Conservation (phyloP, 2,329 filamentous ascomycete genomes). For the Xylaria digitata region DNA sequence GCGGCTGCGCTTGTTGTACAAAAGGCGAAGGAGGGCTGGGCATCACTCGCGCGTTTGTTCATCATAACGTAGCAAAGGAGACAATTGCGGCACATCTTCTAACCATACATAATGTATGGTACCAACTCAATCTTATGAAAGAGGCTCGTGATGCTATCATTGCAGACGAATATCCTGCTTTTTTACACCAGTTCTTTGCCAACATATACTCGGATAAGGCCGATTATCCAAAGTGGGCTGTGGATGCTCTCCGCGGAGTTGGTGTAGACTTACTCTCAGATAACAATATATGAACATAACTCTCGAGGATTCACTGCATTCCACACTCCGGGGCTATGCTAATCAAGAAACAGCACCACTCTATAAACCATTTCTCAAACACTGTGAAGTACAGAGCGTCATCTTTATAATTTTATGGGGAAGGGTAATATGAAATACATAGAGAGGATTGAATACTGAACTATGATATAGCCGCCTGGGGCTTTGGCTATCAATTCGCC, state of each 20-base stretch:
- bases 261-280: constrained; percentile 75
- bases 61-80: constrained; percentile 93
- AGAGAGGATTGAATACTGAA: not conserved
- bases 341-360: not conserved
- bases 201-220: constrained; percentile 74
- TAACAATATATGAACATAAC: constrained; percentile 36
- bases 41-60: constrained; percentile 87
- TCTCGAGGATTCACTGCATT: not conserved
- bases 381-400: not conserved
- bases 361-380: not conserved
- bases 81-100: constrained; percentile 87
- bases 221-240: constrained; percentile 84
- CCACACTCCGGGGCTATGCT: not conserved
- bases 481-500: not conserved
- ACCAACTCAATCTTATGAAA: constrained; percentile 86
- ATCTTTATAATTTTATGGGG: not conserved
- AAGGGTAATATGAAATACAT: not conserved
- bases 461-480: not conserved
- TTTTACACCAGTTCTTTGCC: constrained; percentile 81
- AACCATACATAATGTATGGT: constrained; percentile 96
- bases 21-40: constrained; percentile 76
- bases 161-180: constrained; percentile 81
- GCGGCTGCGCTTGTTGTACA: constrained; percentile 81
- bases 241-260: constrained; percentile 81
- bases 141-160: constrained; percentile 80